These are phyloP conservation scores for Musa itinerans DNA, from an alignment of 176 grass and related monocot genomes.

Conservation along the genomic window DNA sequence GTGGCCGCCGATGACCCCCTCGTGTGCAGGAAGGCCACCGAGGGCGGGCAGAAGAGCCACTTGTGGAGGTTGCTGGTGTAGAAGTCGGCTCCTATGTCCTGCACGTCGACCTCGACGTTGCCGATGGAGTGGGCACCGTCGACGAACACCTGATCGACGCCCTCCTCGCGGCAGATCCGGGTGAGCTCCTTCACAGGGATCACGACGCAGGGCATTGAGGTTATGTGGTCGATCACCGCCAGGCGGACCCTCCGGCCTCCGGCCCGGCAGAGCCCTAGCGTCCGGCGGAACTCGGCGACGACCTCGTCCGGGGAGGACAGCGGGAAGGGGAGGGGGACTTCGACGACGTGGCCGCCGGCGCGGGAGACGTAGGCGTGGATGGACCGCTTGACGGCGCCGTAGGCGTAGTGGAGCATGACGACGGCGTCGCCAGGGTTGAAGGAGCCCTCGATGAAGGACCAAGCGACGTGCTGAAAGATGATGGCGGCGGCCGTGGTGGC, in stretches of 20 bases:
- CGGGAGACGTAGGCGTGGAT: conserved; percentile 74
- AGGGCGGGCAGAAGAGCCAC: conserved; percentile 92
- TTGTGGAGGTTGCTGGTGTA: conserved; percentile 95
- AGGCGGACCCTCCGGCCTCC: conserved; percentile 54
- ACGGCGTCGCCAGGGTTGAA: conserved; percentile 58
- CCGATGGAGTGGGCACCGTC: conserved; percentile 80
- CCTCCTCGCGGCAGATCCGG: conserved; percentile 68
- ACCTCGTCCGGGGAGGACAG: conserved; percentile 52
- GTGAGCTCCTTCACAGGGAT: conserved; percentile 86
- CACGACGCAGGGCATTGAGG: conserved; percentile 84
- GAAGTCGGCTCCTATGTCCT: conserved; percentile 34
- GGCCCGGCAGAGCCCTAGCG: conserved; percentile 47
- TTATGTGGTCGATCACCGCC: conserved; percentile 83
- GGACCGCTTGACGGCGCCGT: conserved; percentile 78
- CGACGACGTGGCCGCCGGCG: conserved; percentile 64
- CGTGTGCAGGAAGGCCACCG: conserved; percentile 68
- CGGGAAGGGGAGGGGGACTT: conserved; percentile 88
- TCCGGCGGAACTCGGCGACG: conserved; percentile 48
- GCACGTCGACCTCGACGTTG: conserved; percentile 58
- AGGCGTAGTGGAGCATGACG: conserved; percentile 89
- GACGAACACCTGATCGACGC: conserved; percentile 74
- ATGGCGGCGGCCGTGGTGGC: conserved; percentile 79
- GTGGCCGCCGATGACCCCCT: conserved; percentile 16
- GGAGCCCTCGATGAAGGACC: conserved; percentile 65
- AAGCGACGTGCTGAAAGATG: conserved; percentile 70